These are phyloP conservation scores for Aspergillus indologenus DNA, from an alignment of 495 filamentous ascomycete genomes.

Conservation along the genomic window DNA sequence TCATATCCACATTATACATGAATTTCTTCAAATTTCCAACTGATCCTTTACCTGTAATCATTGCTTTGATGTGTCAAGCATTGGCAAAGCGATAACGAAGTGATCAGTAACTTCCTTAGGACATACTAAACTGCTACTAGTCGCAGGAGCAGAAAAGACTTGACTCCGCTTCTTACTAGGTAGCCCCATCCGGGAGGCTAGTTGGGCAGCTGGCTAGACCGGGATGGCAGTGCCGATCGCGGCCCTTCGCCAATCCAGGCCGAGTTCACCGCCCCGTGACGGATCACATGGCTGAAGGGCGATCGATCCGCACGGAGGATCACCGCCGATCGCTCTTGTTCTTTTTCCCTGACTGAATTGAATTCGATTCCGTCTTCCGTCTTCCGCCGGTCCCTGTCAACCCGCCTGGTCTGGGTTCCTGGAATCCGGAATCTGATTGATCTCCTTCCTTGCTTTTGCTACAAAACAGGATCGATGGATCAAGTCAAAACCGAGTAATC, in stretches of 20 bases:
- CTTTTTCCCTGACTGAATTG: conserved; percentile 1
- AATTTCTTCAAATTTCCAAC: background rate
- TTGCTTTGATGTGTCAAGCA: conserved; percentile 5
- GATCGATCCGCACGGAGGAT: conserved; percentile 7
- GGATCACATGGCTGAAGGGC: conserved; percentile 4
- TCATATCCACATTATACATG: background rate
- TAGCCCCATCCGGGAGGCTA: background rate
- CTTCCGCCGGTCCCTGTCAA: background rate
- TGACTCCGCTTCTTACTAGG: background rate
- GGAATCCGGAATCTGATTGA: background rate
- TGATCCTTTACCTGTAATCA: background rate
- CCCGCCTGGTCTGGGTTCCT: background rate
- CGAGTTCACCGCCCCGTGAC: conserved; percentile 9
- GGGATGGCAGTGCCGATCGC: conserved; percentile 9
- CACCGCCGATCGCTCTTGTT: conserved; percentile 1
- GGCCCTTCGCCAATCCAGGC: background rate
- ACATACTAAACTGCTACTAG: background rate
- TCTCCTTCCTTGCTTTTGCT: background rate
- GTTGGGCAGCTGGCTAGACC: background rate
- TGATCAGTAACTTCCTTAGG: background rate
- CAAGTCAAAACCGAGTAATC: background rate
- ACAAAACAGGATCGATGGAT: background rate
- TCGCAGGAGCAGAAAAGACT: background rate
- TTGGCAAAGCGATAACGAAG: background rate
- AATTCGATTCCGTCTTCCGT: background rate